phyloP scores from a whole-genome alignment of 177 flowering plant species.

The Tripterygium wilfordii region DNA sequence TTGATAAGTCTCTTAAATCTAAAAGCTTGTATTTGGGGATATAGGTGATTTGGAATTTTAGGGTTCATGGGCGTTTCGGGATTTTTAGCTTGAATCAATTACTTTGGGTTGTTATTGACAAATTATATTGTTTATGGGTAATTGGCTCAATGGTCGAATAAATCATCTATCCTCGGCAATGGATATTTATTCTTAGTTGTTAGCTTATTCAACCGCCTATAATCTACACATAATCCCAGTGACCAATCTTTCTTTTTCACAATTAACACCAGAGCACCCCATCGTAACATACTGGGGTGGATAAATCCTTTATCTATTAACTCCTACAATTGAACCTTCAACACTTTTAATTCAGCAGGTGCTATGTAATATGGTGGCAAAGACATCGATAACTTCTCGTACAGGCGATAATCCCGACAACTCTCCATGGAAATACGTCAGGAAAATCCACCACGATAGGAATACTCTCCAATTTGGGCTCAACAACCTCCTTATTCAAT shows the following conservation, averaged over 20 bases:
- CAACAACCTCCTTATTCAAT: no score
- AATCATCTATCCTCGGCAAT: background rate
- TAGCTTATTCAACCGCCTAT: background rate
- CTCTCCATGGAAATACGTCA: no score
- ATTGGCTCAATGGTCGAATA: background rate
- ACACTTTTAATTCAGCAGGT: background rate
- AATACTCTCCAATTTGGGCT: no score
- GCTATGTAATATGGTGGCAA: background rate
- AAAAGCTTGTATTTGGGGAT: no score
- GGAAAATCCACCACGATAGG: no score
- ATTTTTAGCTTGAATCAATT: no score
- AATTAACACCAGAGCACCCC: background rate
- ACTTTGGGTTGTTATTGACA: no score
- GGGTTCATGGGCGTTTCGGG: no score
- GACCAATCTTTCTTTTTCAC: background rate
- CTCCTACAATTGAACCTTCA: background rate
- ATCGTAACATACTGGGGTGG: background rate
- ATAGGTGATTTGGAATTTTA: no score
- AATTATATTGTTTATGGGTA: no score
- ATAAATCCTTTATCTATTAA: background rate
- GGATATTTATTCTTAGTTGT: background rate
- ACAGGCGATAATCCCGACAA: no score
- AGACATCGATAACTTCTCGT: background rate
- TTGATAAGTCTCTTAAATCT: no score
- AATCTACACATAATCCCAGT: background rate